Conservation (phyloP, 768 basidiomycete species). For the Suillus placidus region DNA sequence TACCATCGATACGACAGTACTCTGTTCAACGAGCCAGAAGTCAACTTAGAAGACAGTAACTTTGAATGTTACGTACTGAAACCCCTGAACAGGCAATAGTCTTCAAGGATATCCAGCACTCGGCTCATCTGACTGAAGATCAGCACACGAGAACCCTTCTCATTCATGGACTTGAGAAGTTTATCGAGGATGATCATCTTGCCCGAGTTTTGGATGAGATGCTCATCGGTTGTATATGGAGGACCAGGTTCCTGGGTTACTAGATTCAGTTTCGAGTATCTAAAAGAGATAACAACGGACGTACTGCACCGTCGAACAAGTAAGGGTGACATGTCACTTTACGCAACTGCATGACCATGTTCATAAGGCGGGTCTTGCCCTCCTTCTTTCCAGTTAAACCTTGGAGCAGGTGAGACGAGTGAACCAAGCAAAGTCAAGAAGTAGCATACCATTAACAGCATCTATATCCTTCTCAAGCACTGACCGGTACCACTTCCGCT, state of each 20-base stretch:
- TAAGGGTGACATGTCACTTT: conserved; percentile 93
- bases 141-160: conserved; percentile 90
- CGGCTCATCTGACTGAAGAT: conserved; percentile 99
- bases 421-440: not conserved
- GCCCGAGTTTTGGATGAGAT: conserved; percentile 90
- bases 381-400: conserved; percentile 96
- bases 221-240: conserved; percentile 97
- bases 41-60: not conserved
- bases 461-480: conserved; percentile 98
- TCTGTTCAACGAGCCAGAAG: conserved; percentile 46
- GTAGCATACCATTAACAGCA: conserved; percentile 83
- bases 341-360: conserved; percentile 98
- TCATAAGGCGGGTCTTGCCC: conserved; percentile 96
- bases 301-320: conserved; percentile 88
- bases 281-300: conserved; percentile 21
- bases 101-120: conserved; percentile 96
- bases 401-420: conserved; percentile 27
- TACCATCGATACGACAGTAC: conserved; percentile 96
- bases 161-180: conserved; percentile 83
- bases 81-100: conserved; percentile 90
- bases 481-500: conserved; percentile 95
- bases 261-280: not conserved
- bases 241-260: conserved; percentile 85
- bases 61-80: conserved; percentile 63
- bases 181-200: conserved; percentile 99